These are phyloP conservation scores for Tirmania nivea DNA, from an alignment of 495 filamentous ascomycete species.

Conservation along the genomic window DNA sequence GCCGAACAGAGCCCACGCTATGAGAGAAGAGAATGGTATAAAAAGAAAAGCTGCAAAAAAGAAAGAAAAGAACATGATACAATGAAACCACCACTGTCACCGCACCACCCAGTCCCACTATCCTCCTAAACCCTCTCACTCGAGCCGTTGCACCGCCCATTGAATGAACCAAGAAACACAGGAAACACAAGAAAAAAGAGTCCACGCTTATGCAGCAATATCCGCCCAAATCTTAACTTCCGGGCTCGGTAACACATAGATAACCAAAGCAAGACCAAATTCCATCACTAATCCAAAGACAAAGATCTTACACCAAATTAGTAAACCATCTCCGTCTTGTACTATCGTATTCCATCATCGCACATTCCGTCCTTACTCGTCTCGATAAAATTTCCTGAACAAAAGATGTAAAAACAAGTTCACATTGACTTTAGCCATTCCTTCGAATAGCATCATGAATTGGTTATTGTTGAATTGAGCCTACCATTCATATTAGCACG, in stretches of 20 bases:
- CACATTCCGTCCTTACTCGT: conserved; percentile 30
- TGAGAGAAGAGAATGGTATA: not conserved
- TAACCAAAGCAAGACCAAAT: not conserved
- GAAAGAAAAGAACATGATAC: conserved; percentile 20
- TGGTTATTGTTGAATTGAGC: conserved; percentile 88
- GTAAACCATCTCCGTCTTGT: not conserved
- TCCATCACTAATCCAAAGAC: conserved; percentile 9
- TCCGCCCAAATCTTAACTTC: too few species aligned
- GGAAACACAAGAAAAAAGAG: conserved; percentile 3
- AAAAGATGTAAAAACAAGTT: conserved; percentile 87
- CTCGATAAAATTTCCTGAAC: conserved; percentile 93
- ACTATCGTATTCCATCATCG: conserved; percentile 16
- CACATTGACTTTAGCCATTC: conserved; percentile 70
- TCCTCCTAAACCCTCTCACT: too few species aligned
- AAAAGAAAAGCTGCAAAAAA: conserved; percentile 12
- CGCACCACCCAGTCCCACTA: too few species aligned
- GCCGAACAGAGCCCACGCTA: too few species aligned
- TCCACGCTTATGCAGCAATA: conserved; percentile 3
- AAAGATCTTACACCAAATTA: not conserved
- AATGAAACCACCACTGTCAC: conserved; percentile 5
- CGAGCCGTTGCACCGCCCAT: conserved; percentile 15
- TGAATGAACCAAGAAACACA: conserved; percentile 11
- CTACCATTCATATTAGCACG: conserved; percentile 62
- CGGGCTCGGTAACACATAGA: too few species aligned
- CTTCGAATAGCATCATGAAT: conserved; percentile 85